Percentiles rank a stretch among this genome's conserved stretches.
Evolutionary conservation across 108 stramenopile genomes (phyloP).

Genomic region (Pseudonitzschia multiseries): DNA sequence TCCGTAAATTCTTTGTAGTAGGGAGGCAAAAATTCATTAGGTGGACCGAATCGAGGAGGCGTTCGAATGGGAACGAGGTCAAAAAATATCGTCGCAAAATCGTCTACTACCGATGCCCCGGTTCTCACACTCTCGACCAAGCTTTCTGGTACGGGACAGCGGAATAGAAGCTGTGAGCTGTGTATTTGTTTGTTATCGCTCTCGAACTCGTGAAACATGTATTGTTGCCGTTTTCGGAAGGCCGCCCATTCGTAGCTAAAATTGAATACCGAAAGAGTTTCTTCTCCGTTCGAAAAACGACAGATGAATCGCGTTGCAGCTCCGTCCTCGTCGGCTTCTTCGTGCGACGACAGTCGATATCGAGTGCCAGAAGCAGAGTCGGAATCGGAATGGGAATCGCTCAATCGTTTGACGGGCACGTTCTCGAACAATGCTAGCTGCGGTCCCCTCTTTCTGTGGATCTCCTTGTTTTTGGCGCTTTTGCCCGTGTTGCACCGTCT

Average conservation of each 20-base stretch:
- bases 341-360: slow-evolving; percentile 72
- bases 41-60: slow-evolving; percentile 73
- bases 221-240: slow-evolving; percentile 61
- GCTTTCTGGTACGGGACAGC: slow-evolving; percentile 72
- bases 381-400: slow-evolving; percentile 4
- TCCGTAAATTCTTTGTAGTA: slow-evolving; percentile 46
- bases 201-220: slow-evolving; percentile 62
- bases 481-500: slow-evolving; percentile 67
- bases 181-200: slow-evolving; percentile 83
- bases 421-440: slow-evolving; percentile 84
- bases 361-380: slow-evolving; percentile 21
- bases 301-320: slow-evolving; percentile 87
- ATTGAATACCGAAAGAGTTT: slow-evolving; percentile 71
- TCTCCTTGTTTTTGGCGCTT: slow-evolving; percentile 32
- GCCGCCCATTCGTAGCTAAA: slow-evolving; percentile 85
- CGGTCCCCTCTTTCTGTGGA: slow-evolving; percentile 56
- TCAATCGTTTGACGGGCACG: slow-evolving; percentile 74
- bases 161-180: slow-evolving; percentile 76
- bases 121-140: slow-evolving; percentile 51
- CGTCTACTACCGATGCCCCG: slow-evolving; percentile 58
- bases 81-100: slow-evolving; percentile 61
- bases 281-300: slow-evolving; percentile 55
- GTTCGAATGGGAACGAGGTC: slow-evolving; percentile 87
- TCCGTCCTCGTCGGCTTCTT: slow-evolving; percentile 80
- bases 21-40: slow-evolving; percentile 67